These are phyloP conservation scores for Panus rudis DNA, from an alignment of 768 basidiomycete genomes.

Conservation along the genomic window DNA sequence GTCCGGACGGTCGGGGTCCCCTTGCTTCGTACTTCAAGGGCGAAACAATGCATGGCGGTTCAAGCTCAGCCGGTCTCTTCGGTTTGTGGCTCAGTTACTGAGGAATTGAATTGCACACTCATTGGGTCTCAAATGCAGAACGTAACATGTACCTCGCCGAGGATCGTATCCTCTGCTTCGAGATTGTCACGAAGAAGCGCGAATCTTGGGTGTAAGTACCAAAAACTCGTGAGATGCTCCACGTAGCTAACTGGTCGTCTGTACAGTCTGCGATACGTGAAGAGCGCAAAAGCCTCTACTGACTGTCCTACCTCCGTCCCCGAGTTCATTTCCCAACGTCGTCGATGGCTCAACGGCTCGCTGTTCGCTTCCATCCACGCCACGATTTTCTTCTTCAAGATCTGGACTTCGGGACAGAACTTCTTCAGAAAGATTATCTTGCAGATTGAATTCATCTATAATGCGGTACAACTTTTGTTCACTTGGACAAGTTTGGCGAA, in stretches of 20 bases:
- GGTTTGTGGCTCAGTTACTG: conserved; percentile 22
- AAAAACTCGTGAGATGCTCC: neutral
- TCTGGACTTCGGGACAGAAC: conserved; percentile 90
- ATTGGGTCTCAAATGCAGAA: conserved; percentile 30
- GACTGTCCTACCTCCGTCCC: conserved; percentile 88
- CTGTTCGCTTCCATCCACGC: conserved; percentile 92
- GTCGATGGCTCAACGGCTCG: conserved; percentile 85
- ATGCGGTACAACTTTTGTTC: conserved; percentile 81
- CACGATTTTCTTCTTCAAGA: conserved; percentile 79
- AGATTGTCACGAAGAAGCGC: conserved; percentile 84
- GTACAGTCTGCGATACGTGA: conserved; percentile 74
- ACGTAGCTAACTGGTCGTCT: conserved; percentile 1
- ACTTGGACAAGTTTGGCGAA: conserved; percentile 93
- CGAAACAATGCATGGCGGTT: conserved; percentile 71
- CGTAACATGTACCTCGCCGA: conserved; percentile 92
- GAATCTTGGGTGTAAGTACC: conserved; percentile 72
- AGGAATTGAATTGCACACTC: neutral
- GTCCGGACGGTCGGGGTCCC: conserved; percentile 82
- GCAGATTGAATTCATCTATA: conserved; percentile 85
- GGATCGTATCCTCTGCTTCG: conserved; percentile 88
- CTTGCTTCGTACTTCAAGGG: conserved; percentile 93
- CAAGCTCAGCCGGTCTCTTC: conserved; percentile 61
- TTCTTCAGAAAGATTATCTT: conserved; percentile 78
- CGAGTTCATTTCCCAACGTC: conserved; percentile 92
- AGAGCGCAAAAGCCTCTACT: conserved; percentile 92